Conservation (phyloP, 1,139 yeast genomes). For the Hyphopichia khmerensis region DNA sequence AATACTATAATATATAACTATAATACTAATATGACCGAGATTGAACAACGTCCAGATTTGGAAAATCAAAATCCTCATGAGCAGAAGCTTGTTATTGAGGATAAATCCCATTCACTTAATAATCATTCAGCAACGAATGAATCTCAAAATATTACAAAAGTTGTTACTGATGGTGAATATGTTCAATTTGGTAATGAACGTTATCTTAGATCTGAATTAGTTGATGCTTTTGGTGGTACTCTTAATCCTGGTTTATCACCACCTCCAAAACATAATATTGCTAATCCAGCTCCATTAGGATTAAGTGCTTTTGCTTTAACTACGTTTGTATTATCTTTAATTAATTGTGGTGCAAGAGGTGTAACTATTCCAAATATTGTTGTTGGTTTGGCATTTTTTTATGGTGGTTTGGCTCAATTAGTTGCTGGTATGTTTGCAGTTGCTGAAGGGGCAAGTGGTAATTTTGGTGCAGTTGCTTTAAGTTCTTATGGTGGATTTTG, state of each 20-base stretch:
- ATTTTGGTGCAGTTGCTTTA: conserved; percentile 84
- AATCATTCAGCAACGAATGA: conserved; percentile 6
- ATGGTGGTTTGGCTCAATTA: conserved; percentile 79
- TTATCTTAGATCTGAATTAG: conserved; percentile 60
- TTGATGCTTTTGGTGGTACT: conserved; percentile 74
- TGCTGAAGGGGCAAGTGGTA: conserved; percentile 68
- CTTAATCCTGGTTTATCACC: conserved; percentile 63
- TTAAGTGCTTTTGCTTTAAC: conserved; percentile 81
- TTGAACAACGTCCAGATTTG: conserved; percentile 16
- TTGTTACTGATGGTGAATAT: conserved; percentile 51
- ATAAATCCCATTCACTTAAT: neutral
- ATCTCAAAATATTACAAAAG: conserved; percentile 16
- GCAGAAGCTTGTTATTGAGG: conserved; percentile 15
- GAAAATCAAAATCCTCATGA: conserved; percentile 30
- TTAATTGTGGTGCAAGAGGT: conserved; percentile 38
- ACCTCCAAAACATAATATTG: conserved; percentile 70
- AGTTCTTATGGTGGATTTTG: conserved; percentile 87
- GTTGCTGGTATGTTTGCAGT: conserved; percentile 79
- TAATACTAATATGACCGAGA: neutral
- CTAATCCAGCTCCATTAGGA: conserved; percentile 89
- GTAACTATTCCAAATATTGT: conserved; percentile 33
- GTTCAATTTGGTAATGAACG: conserved; percentile 72
- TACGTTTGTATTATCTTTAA: conserved; percentile 73
- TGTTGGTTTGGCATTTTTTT: conserved; percentile 75
- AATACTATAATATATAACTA: neutral